These are phyloP conservation scores for Choiromyces venosus DNA, from an alignment of 495 filamentous ascomycete genomes.

Conservation along the genomic window DNA sequence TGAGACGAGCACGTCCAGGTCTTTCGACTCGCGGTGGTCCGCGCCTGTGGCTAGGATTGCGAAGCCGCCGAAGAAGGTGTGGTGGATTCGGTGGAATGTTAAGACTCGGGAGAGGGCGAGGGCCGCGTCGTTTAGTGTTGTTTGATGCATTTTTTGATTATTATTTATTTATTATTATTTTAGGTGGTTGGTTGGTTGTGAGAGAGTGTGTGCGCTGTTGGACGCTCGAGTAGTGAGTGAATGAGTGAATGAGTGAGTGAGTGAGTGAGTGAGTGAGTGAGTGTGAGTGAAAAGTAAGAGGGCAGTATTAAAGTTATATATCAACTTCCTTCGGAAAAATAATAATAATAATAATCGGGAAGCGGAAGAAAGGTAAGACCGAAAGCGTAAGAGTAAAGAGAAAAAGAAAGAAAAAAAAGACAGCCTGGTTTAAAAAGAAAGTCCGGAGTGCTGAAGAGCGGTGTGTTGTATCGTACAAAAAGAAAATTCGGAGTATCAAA, in stretches of 20 bases:
- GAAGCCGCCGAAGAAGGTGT: constrained; percentile 43
- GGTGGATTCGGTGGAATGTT: constrained; percentile 40
- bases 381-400: not conserved
- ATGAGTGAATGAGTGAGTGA: not conserved
- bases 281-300: not conserved
- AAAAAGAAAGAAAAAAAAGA: not conserved
- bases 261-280: not conserved
- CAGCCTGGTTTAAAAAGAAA: too few species aligned
- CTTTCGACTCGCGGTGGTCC: constrained; percentile 41
- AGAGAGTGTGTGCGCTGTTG: not conserved
- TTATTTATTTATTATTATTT: not conserved
- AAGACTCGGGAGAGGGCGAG: constrained; percentile 42
- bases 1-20: constrained; percentile 42
- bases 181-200: not conserved
- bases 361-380: not conserved
- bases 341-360: not conserved
- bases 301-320: not conserved
- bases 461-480: too few species aligned
- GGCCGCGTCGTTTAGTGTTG: constrained; percentile 38
- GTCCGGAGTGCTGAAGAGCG: not conserved
- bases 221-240: not conserved
- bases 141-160: constrained; percentile 35
- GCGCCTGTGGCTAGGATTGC: constrained; percentile 40
- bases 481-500: constrained; percentile 3
- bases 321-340: not conserved